Evolutionary conservation across 2,329 filamentous ascomycete species (phyloP).

Genomic region (Ceratocystis lukuohia): DNA sequence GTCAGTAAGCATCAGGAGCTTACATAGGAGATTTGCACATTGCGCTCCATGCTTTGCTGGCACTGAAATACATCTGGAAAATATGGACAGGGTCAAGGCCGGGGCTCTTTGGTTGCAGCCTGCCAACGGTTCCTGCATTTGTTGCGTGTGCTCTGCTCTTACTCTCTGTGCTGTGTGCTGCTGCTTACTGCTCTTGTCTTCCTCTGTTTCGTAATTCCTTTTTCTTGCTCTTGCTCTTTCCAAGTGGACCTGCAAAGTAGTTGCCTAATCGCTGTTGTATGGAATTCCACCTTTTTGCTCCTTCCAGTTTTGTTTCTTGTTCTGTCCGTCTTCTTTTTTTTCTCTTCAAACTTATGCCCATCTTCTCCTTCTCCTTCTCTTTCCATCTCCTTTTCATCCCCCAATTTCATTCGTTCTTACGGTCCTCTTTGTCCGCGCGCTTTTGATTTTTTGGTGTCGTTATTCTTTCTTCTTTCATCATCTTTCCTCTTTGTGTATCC

Average conservation of each 20-base stretch:
- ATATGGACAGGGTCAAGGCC: background rate
- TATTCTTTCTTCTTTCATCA: background rate
- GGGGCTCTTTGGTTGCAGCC: background rate
- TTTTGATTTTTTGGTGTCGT: background rate
- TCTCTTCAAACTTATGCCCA: background rate
- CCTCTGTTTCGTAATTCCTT: background rate
- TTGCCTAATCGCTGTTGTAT: background rate
- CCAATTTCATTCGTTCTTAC: background rate
- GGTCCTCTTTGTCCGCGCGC: background rate
- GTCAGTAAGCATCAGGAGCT: background rate
- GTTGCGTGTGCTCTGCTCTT: background rate
- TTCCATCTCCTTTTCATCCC: background rate
- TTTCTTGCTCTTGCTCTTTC: background rate
- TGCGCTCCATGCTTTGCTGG: background rate
- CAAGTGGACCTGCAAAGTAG: background rate
- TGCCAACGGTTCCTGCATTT: background rate
- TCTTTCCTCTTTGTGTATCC: background rate
- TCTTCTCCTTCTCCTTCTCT: slow-evolving; percentile 1
- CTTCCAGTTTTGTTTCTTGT: slow-evolving; percentile 6
- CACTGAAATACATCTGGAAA: background rate
- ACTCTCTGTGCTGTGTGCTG: background rate
- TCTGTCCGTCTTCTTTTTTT: background rate
- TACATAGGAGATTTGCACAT: background rate
- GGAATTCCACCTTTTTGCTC: background rate
- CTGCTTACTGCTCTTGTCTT: background rate